Percentiles rank a stretch among this genome's conserved stretches.
Evolutionary conservation across 2,329 filamentous ascomycete species (phyloP).

Genomic region (Periconia sp.): DNA sequence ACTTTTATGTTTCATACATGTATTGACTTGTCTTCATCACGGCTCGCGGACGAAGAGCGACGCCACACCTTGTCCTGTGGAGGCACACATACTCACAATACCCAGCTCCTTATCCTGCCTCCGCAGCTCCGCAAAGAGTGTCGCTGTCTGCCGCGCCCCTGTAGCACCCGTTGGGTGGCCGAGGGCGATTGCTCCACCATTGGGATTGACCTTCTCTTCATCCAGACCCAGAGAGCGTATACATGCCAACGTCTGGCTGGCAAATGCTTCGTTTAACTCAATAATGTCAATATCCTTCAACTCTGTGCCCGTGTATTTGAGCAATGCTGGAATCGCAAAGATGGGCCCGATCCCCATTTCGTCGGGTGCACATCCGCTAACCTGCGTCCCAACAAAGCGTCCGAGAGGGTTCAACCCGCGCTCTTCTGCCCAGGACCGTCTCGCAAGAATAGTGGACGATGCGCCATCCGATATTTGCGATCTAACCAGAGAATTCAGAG

Average conservation of each 20-base stretch:
- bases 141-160: constrained; percentile 79
- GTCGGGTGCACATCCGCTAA: constrained; percentile 84
- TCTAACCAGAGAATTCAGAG: constrained; percentile 49
- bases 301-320: constrained; percentile 73
- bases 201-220: constrained; percentile 75
- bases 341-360: constrained; percentile 94
- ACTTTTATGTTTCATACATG: neutral
- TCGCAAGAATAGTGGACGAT: constrained; percentile 87
- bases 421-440: constrained; percentile 82
- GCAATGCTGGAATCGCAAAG: constrained; percentile 73
- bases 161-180: constrained; percentile 79
- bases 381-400: constrained; percentile 92
- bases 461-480: constrained; percentile 94
- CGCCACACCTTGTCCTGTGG: constrained; percentile 34
- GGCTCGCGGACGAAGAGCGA: constrained; percentile 35
- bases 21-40: constrained; percentile 2
- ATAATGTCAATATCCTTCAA: constrained; percentile 84
- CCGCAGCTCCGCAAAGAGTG: constrained; percentile 69
- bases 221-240: constrained; percentile 66
- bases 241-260: constrained; percentile 95
- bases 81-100: constrained; percentile 81
- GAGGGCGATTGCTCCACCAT: constrained; percentile 79
- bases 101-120: constrained; percentile 73
- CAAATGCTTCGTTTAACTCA: constrained; percentile 96
- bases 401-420: constrained; percentile 86